phyloP scores from a whole-genome alignment of 2,329 filamentous ascomycete species.

The Claviceps arundinis region DNA sequence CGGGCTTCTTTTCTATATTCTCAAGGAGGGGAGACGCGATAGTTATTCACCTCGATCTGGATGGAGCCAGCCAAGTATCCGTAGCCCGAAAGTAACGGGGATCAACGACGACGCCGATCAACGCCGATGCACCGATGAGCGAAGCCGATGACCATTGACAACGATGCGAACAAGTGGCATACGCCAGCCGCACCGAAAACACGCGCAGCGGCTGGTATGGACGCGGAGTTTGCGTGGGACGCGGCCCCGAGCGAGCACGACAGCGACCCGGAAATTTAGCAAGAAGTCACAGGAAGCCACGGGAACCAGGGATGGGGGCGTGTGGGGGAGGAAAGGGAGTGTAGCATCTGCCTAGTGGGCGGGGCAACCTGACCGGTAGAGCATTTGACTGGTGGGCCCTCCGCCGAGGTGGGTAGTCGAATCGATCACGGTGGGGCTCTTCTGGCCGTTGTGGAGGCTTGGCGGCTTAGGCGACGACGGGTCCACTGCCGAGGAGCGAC shows the following conservation, averaged over 20 bases:
- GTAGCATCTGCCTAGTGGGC: background rate
- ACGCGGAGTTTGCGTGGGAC: constrained; percentile 18
- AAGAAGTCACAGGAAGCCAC: background rate
- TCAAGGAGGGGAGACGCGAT: constrained; percentile 2
- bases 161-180: too few relatives aligned
- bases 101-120: constrained; percentile 6
- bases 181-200: too few relatives aligned
- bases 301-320: constrained; percentile 5
- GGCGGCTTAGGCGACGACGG: too few relatives aligned
- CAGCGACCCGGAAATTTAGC: constrained; percentile 5
- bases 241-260: constrained; percentile 18
- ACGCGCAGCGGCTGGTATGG: too few relatives aligned
- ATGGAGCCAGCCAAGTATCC: constrained; percentile 5
- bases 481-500: too few relatives aligned
- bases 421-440: background rate
- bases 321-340: constrained; percentile 2
- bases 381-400: too few relatives aligned
- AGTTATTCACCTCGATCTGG: constrained; percentile 5
- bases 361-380: too few relatives aligned
- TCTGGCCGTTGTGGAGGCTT: too few relatives aligned
- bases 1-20: background rate
- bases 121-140: constrained; percentile 8
- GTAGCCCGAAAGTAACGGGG: constrained; percentile 2
- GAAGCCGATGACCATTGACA: constrained; percentile 6
- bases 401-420: background rate